These are phyloP conservation scores for Vigna nakashimae DNA, from an alignment of 306 rosid genomes.

Conservation along the genomic window DNA sequence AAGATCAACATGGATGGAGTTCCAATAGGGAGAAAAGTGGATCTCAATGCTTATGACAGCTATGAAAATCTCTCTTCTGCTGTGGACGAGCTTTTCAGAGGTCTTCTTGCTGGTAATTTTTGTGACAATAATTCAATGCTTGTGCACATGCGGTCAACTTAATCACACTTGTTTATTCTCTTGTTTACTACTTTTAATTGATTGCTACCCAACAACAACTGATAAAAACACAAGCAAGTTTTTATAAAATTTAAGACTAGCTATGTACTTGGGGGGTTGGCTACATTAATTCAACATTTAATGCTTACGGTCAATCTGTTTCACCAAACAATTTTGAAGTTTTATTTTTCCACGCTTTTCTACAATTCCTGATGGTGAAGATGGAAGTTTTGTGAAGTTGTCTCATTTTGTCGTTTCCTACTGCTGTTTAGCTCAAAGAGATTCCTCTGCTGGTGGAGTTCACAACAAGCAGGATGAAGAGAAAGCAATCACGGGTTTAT, in stretches of 20 bases:
- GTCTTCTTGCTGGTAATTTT: slow-evolving; percentile 79
- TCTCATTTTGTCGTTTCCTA: slow-evolving; percentile 28
- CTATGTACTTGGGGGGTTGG: background rate
- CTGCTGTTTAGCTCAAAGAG: slow-evolving; percentile 76
- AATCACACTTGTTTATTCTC: background rate
- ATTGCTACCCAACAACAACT: background rate
- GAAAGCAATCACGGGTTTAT: slow-evolving; percentile 72
- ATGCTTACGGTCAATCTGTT: slow-evolving; percentile 42
- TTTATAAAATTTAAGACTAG: background rate
- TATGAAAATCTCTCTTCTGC: slow-evolving; percentile 79
- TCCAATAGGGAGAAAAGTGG: slow-evolving; percentile 93
- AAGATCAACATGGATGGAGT: slow-evolving; percentile 99
- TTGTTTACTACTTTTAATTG: background rate
- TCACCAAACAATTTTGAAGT: slow-evolving; percentile 43
- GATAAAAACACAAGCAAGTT: background rate
- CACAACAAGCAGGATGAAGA: slow-evolving; percentile 68
- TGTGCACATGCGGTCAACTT: slow-evolving; percentile 14
- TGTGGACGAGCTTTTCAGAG: slow-evolving; percentile 87
- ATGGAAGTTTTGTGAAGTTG: slow-evolving; percentile 9
- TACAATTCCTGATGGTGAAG: background rate
- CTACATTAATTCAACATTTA: slow-evolving; percentile 29
- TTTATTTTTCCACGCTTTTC: background rate
- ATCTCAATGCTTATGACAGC: slow-evolving; percentile 77
- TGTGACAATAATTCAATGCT: background rate
- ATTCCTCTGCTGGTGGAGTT: slow-evolving; percentile 72